A percentile compares a stretch with the other conserved stretches of the same genome.
Evolutionary conservation across 495 filamentous ascomycete genomes (phyloP).

Genomic region (Talaromyces stipitatus): DNA sequence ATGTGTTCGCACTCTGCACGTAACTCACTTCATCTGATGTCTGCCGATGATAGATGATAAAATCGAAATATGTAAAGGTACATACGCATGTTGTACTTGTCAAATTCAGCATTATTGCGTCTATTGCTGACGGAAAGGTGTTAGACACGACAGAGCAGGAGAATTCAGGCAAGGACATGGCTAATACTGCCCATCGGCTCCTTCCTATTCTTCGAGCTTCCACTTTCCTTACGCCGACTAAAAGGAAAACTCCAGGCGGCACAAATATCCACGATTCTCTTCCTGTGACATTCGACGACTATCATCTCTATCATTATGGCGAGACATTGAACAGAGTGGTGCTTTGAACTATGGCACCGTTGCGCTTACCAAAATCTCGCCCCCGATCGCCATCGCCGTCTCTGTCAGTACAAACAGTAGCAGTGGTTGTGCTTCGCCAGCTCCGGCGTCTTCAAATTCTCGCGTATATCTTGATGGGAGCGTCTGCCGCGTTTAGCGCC

Average conservation of each 20-base stretch:
- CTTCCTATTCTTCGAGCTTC: neutral
- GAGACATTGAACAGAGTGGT: neutral
- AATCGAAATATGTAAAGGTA: no score
- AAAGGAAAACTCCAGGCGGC: neutral
- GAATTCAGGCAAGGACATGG: no score
- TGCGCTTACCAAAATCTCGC: neutral
- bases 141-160: no score
- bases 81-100: no score
- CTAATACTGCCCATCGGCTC: no score
- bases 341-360: constrained; percentile 4
- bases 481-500: constrained; percentile 29
- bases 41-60: no score
- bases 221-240: neutral
- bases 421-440: constrained; percentile 3
- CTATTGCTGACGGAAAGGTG: no score
- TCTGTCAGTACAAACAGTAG: neutral
- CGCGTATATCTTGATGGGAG: constrained; percentile 30
- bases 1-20: no score
- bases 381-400: neutral
- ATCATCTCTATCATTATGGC: constrained; percentile 7
- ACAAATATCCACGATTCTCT: neutral
- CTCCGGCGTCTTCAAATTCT: constrained; percentile 23
- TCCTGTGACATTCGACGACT: neutral
- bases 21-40: no score
- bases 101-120: no score